Conservation (phyloP, 768 basidiomycete genomes). For the Tylopilus vinaceipallidus region DNA sequence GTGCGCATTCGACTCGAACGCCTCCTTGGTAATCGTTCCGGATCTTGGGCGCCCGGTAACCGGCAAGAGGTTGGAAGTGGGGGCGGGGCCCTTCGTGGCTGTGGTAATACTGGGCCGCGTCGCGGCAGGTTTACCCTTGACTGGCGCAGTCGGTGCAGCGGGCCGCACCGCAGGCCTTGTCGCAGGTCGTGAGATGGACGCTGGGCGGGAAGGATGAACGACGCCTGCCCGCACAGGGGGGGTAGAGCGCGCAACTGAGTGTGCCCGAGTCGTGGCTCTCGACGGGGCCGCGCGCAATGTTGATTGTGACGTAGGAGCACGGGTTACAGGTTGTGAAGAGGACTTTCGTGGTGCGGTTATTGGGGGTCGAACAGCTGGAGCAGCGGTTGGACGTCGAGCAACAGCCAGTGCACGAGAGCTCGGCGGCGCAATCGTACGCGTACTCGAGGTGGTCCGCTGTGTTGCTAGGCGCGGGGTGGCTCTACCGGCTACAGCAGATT, state of each 20-base stretch:
- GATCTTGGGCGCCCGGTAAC: slow-evolving; percentile 16
- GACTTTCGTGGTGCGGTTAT: slow-evolving; percentile 1
- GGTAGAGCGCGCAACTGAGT: slow-evolving; percentile 15
- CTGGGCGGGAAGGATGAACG: slow-evolving; percentile 7
- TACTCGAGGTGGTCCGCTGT: slow-evolving; percentile 4
- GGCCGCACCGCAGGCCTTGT: slow-evolving; percentile 9
- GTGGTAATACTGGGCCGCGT: neutral
- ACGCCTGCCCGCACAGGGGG: slow-evolving; percentile 12
- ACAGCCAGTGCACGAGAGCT: slow-evolving; percentile 11
- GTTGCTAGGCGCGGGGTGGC: slow-evolving; percentile 5
- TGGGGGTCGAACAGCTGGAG: slow-evolving; percentile 10
- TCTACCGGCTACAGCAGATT: neutral
- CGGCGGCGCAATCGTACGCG: neutral
- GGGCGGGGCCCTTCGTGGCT: neutral
- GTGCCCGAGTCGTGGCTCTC: slow-evolving; percentile 20
- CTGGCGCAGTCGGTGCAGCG: neutral
- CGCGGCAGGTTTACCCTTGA: slow-evolving; percentile 9
- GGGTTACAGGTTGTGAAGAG: slow-evolving; percentile 23
- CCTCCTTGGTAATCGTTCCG: slow-evolving; percentile 25
- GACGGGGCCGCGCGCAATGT: slow-evolving; percentile 14
- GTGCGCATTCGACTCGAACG: slow-evolving; percentile 24
- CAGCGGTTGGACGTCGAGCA: slow-evolving; percentile 7
- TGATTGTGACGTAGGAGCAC: slow-evolving; percentile 24
- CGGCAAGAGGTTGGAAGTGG: neutral
- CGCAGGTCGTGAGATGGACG: slow-evolving; percentile 7